Percentiles rank a stretch among this genome's conserved stretches.
Evolutionary conservation across 2,329 filamentous ascomycete species (phyloP).

Genomic region (Samsoniella hepiali): DNA sequence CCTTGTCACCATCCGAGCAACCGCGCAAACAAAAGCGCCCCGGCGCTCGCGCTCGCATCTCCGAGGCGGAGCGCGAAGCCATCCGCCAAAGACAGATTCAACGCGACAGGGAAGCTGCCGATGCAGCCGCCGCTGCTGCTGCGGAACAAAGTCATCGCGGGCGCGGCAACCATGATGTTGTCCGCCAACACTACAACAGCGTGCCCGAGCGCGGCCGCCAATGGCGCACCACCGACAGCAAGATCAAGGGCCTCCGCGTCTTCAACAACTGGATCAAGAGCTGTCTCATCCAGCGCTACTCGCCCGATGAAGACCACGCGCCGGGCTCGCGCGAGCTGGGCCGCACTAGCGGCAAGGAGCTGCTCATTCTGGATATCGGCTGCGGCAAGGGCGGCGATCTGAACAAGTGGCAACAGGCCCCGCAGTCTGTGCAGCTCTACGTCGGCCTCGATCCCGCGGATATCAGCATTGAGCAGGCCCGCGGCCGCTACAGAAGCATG

Average conservation of each 20-base stretch:
- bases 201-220: conserved; percentile 91
- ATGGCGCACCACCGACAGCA: conserved; percentile 90
- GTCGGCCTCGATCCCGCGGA: conserved; percentile 93
- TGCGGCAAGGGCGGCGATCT: conserved; percentile 96
- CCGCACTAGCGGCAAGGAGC: conserved; percentile 51
- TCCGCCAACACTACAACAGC: conserved; percentile 91
- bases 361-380: conserved; percentile 88
- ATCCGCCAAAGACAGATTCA: conserved; percentile 62
- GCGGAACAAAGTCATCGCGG: conserved; percentile 39
- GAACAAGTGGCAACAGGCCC: conserved; percentile 92
- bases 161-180: conserved; percentile 71
- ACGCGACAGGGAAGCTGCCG: conserved; percentile 45
- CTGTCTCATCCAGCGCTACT: conserved; percentile 94
- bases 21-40: conserved; percentile 68
- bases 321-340: conserved; percentile 57
- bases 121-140: conserved; percentile 35
- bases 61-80: conserved; percentile 63
- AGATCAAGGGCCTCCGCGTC: conserved; percentile 88
- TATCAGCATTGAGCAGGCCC: conserved; percentile 85
- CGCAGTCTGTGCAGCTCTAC: conserved; percentile 87
- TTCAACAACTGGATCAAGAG: conserved; percentile 99
- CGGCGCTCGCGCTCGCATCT: conserved; percentile 63
- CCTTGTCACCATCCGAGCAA: conserved; percentile 51
- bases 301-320: conserved; percentile 70
- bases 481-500: conserved; percentile 78